Percentiles rank a stretch among this genome's conserved stretches.
phyloP scores from a whole-genome alignment of 2,329 filamentous ascomycete genomes.

The Xylariaceae sp. region DNA sequence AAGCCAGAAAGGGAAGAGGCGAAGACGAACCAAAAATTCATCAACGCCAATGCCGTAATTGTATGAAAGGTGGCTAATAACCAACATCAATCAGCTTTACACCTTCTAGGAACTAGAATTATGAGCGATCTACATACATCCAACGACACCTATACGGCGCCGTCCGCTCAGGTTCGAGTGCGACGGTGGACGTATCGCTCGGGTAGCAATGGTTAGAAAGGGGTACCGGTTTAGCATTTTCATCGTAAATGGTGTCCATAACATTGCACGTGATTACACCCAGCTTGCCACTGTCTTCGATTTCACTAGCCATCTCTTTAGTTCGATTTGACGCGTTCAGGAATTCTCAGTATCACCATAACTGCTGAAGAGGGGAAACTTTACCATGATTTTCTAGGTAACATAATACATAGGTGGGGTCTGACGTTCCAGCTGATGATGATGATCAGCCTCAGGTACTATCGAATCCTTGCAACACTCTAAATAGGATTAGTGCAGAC shows the following conservation, averaged over 20 bases:
- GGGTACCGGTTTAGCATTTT: neutral
- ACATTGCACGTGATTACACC: neutral
- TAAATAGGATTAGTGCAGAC: no score
- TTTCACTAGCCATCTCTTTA: neutral
- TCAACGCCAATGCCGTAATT: neutral
- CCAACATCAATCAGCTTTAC: neutral
- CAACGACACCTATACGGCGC: neutral
- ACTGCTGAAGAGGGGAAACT: constrained; percentile 8
- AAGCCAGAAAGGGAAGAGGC: neutral
- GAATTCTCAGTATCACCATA: constrained; percentile 5
- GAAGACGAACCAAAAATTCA: neutral
- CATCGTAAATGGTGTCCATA: neutral
- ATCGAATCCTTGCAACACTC: no score
- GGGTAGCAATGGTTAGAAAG: constrained; percentile 2
- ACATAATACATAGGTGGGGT: no score
- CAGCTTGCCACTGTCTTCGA: neutral
- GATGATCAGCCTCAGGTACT: no score
- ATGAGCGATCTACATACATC: no score
- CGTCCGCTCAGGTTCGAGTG: neutral
- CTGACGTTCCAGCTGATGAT: no score
- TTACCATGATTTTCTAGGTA: no score
- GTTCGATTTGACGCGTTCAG: no score
- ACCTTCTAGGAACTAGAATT: no score
- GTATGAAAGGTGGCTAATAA: neutral
- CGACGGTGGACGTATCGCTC: neutral